These are phyloP conservation scores for Hydnum rufescens DNA, from an alignment of 768 basidiomycete species.

Conservation along the genomic window DNA sequence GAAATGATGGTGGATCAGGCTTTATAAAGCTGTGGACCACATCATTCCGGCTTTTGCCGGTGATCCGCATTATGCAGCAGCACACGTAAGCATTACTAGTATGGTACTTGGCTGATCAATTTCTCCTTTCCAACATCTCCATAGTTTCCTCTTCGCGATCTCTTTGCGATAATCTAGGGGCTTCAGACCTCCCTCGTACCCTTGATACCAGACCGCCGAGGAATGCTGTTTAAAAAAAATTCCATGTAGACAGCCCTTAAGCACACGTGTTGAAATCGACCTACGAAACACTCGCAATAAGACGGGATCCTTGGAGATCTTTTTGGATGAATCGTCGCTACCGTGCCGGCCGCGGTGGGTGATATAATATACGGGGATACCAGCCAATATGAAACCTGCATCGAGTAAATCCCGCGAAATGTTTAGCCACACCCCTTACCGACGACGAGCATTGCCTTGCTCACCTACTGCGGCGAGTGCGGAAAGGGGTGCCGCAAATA, in stretches of 20 bases:
- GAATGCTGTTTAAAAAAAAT: too few relatives aligned
- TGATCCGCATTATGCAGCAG: too few relatives aligned
- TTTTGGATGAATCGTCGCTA: constrained; percentile 1
- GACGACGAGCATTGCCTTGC: constrained; percentile 13
- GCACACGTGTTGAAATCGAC: too few relatives aligned
- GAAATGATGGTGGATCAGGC: too few relatives aligned
- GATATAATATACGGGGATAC: constrained; percentile 78
- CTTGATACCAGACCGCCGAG: constrained; percentile 13
- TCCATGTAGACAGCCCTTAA: too few relatives aligned
- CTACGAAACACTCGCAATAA: too few relatives aligned
- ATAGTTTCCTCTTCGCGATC: constrained; percentile 54
- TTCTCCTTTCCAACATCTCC: constrained; percentile 38
- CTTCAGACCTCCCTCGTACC: constrained; percentile 42
- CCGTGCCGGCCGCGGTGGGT: constrained; percentile 13
- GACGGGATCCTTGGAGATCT: too few relatives aligned
- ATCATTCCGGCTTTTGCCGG: too few relatives aligned
- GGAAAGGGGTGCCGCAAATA: constrained; percentile 80
- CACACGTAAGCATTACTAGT: too few relatives aligned
- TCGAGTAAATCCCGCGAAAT: neutral
- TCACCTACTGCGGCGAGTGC: constrained; percentile 71
- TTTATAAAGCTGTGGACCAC: too few relatives aligned
- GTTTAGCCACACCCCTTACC: neutral
- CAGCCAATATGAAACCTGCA: constrained; percentile 55
- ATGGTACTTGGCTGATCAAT: too few relatives aligned
- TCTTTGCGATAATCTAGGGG: constrained; percentile 11